Percentiles rank a stretch among this genome's conserved stretches.
Evolutionary conservation across 1,139 yeast species (phyloP).

Genomic region (Sugiyamaella pinicola): DNA sequence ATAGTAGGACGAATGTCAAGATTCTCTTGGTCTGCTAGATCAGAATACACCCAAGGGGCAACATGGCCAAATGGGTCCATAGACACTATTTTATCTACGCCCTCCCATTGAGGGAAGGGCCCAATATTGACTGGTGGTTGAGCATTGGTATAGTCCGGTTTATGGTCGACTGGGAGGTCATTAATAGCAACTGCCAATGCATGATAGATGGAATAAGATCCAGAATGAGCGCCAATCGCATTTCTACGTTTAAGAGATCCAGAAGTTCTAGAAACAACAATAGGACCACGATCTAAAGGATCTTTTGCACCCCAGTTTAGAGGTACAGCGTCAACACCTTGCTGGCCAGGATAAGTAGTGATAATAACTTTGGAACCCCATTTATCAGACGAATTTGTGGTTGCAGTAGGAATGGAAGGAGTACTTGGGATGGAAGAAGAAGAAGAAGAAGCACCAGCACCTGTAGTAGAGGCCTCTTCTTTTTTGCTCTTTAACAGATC

Average conservation of each 20-base stretch:
- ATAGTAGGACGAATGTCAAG: slow-evolving; percentile 62
- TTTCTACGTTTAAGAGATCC: slow-evolving; percentile 45
- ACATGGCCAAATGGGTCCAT: slow-evolving; percentile 65
- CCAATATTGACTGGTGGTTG: slow-evolving; percentile 60
- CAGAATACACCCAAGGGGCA: slow-evolving; percentile 57
- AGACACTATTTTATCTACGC: slow-evolving; percentile 56
- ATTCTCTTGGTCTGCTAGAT: slow-evolving; percentile 46
- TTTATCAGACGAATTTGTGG: slow-evolving; percentile 15
- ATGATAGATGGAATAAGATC: slow-evolving; percentile 61
- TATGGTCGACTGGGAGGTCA: slow-evolving; percentile 53
- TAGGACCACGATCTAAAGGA: slow-evolving; percentile 55
- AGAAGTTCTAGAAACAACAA: slow-evolving; percentile 52
- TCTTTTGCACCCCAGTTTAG: slow-evolving; percentile 55
- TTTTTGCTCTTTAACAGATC: neutral
- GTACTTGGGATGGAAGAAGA: neutral
- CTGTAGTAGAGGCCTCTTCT: neutral
- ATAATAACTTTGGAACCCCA: slow-evolving; percentile 37
- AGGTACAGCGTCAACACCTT: slow-evolving; percentile 51
- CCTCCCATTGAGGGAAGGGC: slow-evolving; percentile 57
- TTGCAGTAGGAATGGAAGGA: neutral
- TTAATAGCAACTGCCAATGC: slow-evolving; percentile 61
- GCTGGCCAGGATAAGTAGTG: slow-evolving; percentile 56
- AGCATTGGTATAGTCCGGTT: slow-evolving; percentile 61
- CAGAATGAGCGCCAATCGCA: slow-evolving; percentile 65
- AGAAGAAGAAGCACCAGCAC: neutral